phyloP scores from a whole-genome alignment of 768 basidiomycete species.

The Dacryopinax spathularia region DNA sequence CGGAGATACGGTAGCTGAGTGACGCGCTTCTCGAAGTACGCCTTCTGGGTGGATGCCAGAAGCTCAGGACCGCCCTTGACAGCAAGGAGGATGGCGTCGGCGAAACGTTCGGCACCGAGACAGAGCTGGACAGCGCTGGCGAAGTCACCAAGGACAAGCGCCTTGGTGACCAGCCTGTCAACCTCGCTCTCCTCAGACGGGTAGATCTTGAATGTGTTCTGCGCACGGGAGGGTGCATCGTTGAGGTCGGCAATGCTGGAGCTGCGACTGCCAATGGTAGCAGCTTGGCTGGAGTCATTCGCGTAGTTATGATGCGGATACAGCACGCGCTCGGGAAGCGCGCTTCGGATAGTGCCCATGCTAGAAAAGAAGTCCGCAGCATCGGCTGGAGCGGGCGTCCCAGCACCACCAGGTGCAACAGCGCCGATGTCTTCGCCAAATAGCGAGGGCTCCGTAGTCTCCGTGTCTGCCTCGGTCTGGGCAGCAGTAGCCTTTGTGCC shows the following conservation, averaged over 20 bases:
- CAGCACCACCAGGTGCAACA: conserved; percentile 24
- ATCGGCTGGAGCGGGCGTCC: conserved; percentile 48
- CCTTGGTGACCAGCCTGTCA: conserved; percentile 79
- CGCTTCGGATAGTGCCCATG: conserved; percentile 41
- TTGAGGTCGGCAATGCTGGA: conserved; percentile 62
- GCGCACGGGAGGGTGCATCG: conserved; percentile 19
- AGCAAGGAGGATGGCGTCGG: conserved; percentile 88
- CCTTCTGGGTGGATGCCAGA: conserved; percentile 73
- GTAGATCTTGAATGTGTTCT: conserved; percentile 78
- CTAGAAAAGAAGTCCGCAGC: conserved; percentile 83
- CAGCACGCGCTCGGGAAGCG: conserved; percentile 32
- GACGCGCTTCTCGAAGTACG: conserved; percentile 79
- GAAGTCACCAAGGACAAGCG: conserved; percentile 93
- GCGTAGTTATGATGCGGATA: conserved; percentile 71
- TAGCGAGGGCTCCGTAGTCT: conserved; percentile 61
- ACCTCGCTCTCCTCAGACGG: conserved; percentile 73
- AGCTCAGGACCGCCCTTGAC: conserved; percentile 82
- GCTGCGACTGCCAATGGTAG: conserved; percentile 83
- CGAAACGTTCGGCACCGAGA: conserved; percentile 74
- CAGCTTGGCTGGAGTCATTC: conserved; percentile 82
- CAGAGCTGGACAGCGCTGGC: conserved; percentile 82
- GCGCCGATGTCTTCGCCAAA: conserved; percentile 60
- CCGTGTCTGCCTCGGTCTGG: conserved; percentile 41
- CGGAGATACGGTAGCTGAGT: conserved; percentile 72
- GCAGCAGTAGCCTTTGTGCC: conserved; percentile 44